A percentile compares a stretch with the other conserved stretches of the same genome.
These are phyloP conservation scores for Umbilicus rupestris DNA, from an alignment of 164 flowering plant genomes.

Conservation along the genomic window DNA sequence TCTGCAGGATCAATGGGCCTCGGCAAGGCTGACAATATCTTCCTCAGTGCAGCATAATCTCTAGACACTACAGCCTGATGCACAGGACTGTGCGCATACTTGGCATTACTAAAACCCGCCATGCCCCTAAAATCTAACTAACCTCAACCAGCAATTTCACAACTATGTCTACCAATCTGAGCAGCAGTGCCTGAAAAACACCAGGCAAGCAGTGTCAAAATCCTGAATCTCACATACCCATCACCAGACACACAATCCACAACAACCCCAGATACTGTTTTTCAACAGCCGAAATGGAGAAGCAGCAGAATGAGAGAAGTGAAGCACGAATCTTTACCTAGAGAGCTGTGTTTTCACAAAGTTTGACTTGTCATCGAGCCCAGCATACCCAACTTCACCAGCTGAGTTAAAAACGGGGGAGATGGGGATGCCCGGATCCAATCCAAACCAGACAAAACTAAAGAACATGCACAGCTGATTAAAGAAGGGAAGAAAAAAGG, in stretches of 20 bases:
- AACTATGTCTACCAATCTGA: neutral
- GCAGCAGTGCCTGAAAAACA: neutral
- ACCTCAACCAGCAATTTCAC: neutral
- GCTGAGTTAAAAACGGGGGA: neutral
- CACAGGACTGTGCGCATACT: conserved; percentile 61
- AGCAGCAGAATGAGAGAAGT: no score
- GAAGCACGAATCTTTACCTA: no score
- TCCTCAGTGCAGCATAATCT: conserved; percentile 51
- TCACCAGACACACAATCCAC: no score
- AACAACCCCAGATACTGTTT: no score
- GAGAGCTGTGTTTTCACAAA: no score
- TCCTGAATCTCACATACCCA: no score
- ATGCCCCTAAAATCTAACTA: neutral
- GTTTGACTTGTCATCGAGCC: neutral
- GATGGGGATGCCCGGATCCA: conserved; percentile 1
- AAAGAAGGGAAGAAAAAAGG: neutral
- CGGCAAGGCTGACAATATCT: conserved; percentile 48
- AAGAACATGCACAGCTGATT: conserved; percentile 8
- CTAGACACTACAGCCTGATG: conserved; percentile 49
- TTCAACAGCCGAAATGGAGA: no score
- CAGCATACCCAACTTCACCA: neutral
- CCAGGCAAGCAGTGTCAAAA: neutral
- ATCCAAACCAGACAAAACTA: conserved; percentile 9
- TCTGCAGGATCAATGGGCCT: conserved; percentile 46
- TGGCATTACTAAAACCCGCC: conserved; percentile 24